phyloP scores from a whole-genome alignment of 495 filamentous ascomycete species.

The Penicillium taxi region DNA sequence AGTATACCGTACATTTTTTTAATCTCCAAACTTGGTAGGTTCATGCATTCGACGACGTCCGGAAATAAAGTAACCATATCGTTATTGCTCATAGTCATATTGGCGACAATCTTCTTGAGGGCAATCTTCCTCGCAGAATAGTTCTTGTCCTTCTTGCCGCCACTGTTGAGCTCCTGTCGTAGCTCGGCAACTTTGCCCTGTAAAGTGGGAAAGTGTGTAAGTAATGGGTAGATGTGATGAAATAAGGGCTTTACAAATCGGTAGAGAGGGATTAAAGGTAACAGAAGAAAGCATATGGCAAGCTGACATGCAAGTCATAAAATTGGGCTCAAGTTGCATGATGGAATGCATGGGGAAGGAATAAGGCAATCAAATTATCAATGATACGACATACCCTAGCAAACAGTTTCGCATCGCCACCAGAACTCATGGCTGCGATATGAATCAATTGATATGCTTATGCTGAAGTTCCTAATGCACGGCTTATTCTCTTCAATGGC shows the following conservation, averaged over 20 bases:
- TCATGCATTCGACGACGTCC: conserved; percentile 92
- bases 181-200: conserved; percentile 99
- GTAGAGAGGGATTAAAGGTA: conserved; percentile 5
- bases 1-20: conserved; percentile 84
- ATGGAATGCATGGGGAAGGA: conserved; percentile 13
- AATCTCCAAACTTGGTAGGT: conserved; percentile 87
- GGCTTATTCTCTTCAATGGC: conserved; percentile 6
- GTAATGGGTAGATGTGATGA: conserved; percentile 26
- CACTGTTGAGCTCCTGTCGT: conserved; percentile 84
- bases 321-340: conserved; percentile 5
- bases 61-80: conserved; percentile 98
- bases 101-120: conserved; percentile 98
- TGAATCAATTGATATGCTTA: conserved; percentile 20
- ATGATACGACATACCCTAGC: conserved; percentile 70
- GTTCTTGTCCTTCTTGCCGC: conserved; percentile 98
- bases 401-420: conserved; percentile 98
- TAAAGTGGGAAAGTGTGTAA: conserved; percentile 34
- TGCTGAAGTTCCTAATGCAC: conserved; percentile 5
- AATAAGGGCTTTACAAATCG: conserved; percentile 13
- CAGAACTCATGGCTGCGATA: conserved; percentile 56
- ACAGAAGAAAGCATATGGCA: conserved; percentile 1
- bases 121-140: conserved; percentile 95
- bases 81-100: conserved; percentile 99
- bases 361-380: conserved; percentile 13
- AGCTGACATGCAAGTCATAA: conserved; percentile 2